A percentile compares a stretch with the other conserved stretches of the same genome.
Evolutionary conservation across 345 rosid genomes (phyloP).

Genomic region (rapeseed (Brassica napus)): Da-Ae NC_063450.1:23400501-23401000

Average conservation of each 20-base stretch:
- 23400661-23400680: not conserved
- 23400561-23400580: not conserved
- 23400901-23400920: not conserved
- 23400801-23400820: not conserved
- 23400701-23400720: not conserved
- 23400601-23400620: conserved; percentile 7
- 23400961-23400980: too few species aligned
- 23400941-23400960: too few species aligned
- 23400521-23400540: not conserved
- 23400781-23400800: not conserved
- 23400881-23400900: not conserved
- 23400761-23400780: not conserved
- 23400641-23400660: not conserved
- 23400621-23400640: not conserved
- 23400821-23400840: not conserved
- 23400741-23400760: not conserved
- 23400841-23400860: not conserved
- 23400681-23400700: not conserved
- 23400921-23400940: not conserved
- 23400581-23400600: conserved; percentile 4
- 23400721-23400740: not conserved
- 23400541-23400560: not conserved
- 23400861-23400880: not conserved
- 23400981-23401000: too few species aligned
- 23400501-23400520: conserved; percentile 9